A percentile compares a stretch with the other conserved stretches of the same genome.
These are phyloP conservation scores for Wickerhamomyces subpelliculosus DNA, from an alignment of 805 yeast genomes.

Conservation along the genomic window DNA sequence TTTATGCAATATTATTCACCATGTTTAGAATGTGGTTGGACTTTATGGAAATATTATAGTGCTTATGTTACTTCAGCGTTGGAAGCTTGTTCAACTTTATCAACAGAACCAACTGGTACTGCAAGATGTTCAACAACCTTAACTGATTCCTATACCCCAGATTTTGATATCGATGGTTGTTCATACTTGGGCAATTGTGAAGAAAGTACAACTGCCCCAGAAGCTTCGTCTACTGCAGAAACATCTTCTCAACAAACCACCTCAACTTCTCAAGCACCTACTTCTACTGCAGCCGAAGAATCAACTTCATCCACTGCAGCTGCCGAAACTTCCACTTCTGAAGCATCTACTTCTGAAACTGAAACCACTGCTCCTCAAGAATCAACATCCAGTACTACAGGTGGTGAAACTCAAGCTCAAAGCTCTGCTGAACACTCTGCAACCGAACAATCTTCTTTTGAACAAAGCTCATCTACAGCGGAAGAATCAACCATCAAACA, in stretches of 20 bases:
- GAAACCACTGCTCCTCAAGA: not conserved
- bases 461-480: not conserved
- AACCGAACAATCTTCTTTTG: not conserved
- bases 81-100: conserved; percentile 12
- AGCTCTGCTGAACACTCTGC: conserved; percentile 15
- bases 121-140: conserved; percentile 8
- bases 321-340: not conserved
- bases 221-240: no score
- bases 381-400: no score
- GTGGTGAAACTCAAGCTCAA: no score
- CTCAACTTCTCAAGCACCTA: not conserved
- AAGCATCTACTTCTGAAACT: not conserved
- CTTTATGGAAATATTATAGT: conserved; percentile 24
- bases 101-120: conserved; percentile 18
- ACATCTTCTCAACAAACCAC: not conserved
- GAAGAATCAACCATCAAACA: not conserved
- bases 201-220: conserved; percentile 4
- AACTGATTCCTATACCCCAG: conserved; percentile 10
- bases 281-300: no score
- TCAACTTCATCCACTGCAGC: not conserved
- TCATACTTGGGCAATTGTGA: conserved; percentile 1
- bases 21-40: conserved; percentile 29
- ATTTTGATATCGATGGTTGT: not conserved
- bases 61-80: conserved; percentile 17
- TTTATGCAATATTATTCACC: conserved; percentile 11